Percentiles rank a stretch among this genome's conserved stretches.
These are phyloP conservation scores for Tephrocybe sp. DNA, from an alignment of 768 basidiomycete species.

Conservation along the genomic window DNA sequence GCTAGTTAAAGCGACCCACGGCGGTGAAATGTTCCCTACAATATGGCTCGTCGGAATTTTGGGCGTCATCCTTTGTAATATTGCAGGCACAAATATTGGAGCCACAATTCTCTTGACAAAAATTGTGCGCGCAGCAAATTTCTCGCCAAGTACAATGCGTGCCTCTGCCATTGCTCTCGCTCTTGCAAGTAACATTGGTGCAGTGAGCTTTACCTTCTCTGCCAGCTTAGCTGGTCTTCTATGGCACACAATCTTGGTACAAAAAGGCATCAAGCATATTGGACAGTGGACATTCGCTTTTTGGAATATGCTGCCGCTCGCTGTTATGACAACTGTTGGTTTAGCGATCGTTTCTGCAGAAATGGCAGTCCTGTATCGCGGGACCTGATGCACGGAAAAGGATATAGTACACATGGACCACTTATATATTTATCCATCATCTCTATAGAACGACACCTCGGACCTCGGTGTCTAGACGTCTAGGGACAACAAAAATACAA, in stretches of 20 bases:
- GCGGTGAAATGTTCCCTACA: conserved; percentile 18
- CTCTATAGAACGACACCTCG: too few relatives aligned
- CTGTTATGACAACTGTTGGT: conserved; percentile 64
- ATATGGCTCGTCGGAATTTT: conserved; percentile 22
- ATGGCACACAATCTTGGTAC: conserved; percentile 72
- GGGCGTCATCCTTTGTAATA: conserved; percentile 22
- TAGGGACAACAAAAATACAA: too few relatives aligned
- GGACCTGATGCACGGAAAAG: not conserved
- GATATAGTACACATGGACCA: too few relatives aligned
- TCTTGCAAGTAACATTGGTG: conserved; percentile 89
- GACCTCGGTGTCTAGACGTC: too few relatives aligned
- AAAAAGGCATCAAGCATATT: conserved; percentile 64
- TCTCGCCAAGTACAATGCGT: conserved; percentile 34
- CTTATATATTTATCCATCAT: too few relatives aligned
- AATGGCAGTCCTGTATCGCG: conserved; percentile 54
- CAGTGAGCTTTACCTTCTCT: conserved; percentile 87
- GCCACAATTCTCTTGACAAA: conserved; percentile 76
- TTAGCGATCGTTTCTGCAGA: conserved; percentile 74
- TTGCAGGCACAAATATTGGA: conserved; percentile 24
- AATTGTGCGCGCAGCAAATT: conserved; percentile 55
- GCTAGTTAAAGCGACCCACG: conserved; percentile 18
- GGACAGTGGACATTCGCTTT: conserved; percentile 61
- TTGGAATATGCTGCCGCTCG: conserved; percentile 69
- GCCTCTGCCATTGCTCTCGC: conserved; percentile 76
- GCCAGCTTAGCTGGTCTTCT: conserved; percentile 90